phyloP scores from a whole-genome alignment of 768 basidiomycete genomes.

The Naganishia kalamii region DNA sequence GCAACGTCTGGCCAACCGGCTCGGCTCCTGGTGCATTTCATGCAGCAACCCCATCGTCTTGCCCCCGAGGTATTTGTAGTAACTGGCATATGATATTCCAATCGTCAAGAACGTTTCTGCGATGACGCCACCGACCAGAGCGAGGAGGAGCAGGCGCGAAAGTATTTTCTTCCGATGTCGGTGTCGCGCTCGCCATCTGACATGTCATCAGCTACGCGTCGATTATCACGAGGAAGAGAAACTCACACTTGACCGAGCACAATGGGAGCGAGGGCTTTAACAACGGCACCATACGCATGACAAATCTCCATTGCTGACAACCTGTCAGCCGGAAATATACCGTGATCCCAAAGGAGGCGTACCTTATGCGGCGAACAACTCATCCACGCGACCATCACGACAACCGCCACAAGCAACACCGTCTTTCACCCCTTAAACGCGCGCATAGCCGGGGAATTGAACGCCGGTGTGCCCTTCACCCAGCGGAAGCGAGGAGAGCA shows the following conservation, averaged over 20 bases:
- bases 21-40: neutral
- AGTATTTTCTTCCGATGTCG: neutral
- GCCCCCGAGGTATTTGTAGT: slow-evolving; percentile 84
- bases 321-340: neutral
- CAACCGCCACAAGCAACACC: neutral
- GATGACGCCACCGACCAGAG: slow-evolving; percentile 52
- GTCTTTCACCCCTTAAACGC: neutral
- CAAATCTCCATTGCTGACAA: slow-evolving; percentile 78
- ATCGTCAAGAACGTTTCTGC: slow-evolving; percentile 56
- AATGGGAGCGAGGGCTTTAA: slow-evolving; percentile 72
- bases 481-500: slow-evolving; percentile 58
- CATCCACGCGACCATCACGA: slow-evolving; percentile 48
- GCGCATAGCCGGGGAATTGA: neutral
- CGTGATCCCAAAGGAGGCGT: slow-evolving; percentile 9
- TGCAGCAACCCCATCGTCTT: slow-evolving; percentile 63
- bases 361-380: slow-evolving; percentile 76
- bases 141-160: slow-evolving; percentile 39
- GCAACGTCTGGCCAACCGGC: neutral
- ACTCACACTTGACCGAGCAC: slow-evolving; percentile 63
- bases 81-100: slow-evolving; percentile 58
- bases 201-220: neutral
- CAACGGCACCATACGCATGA: slow-evolving; percentile 75
- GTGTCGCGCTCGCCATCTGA: neutral
- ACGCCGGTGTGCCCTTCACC: slow-evolving; percentile 52
- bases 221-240: neutral